phyloP scores from a whole-genome alignment of 129 eudicot genomes.

The Escallonia rubra region DNA sequence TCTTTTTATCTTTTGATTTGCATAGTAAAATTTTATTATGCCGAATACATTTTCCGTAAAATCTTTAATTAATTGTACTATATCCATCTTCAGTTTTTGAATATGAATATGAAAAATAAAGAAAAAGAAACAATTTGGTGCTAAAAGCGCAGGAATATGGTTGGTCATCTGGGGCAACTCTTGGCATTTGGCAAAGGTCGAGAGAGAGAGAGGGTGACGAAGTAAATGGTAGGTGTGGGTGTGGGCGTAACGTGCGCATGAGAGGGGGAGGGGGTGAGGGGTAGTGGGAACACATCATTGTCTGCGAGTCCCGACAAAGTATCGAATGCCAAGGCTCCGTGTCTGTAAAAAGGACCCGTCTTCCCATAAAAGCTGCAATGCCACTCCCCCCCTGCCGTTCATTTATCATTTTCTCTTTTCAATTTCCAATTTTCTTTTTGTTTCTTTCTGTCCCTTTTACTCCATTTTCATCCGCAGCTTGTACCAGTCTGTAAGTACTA shows the following conservation, averaged over 20 bases:
- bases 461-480: too few relatives aligned
- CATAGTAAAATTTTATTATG: too few relatives aligned
- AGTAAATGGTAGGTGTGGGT: too few relatives aligned
- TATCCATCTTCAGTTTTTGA: too few relatives aligned
- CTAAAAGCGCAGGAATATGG: too few relatives aligned
- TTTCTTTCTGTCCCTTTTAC: too few relatives aligned
- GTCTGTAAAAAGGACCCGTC: background rate
- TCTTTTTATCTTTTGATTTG: too few relatives aligned
- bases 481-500: too few relatives aligned
- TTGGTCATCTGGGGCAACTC: background rate
- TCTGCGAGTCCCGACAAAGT: constrained; percentile 19
- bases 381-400: background rate
- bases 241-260: constrained; percentile 12
- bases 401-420: background rate
- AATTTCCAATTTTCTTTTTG: background rate
- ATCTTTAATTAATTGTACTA: too few relatives aligned
- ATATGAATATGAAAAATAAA: too few relatives aligned
- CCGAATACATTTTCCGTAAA: too few relatives aligned
- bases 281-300: constrained; percentile 6
- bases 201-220: background rate
- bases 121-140: too few relatives aligned
- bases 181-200: background rate
- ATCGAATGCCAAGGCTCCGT: constrained; percentile 7
- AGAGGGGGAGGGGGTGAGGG: background rate
- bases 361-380: background rate